Percentiles rank a stretch among this genome's conserved stretches.
phyloP scores from a whole-genome alignment of 1,284 basidiomycete genomes.

The Quambalaria eucalypti region DNA sequence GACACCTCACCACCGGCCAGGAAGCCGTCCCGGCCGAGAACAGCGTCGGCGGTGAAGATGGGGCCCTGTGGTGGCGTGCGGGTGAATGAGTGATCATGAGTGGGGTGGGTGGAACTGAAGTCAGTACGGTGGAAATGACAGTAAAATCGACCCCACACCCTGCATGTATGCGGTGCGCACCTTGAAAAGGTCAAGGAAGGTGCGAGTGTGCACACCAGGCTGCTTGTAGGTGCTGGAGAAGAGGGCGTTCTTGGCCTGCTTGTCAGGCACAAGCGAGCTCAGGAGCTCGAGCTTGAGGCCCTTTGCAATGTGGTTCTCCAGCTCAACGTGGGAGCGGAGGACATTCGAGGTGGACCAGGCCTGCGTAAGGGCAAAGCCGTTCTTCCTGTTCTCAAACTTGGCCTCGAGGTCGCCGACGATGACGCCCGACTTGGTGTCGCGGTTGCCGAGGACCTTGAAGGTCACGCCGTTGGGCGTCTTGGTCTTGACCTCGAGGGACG shows the following conservation, averaged over 20 bases:
- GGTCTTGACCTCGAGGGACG: conserved; percentile 67
- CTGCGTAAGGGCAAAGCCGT: conserved; percentile 47
- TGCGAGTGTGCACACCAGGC: conserved; percentile 86
- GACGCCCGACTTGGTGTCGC: conserved; percentile 42
- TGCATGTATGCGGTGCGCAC: too few species aligned
- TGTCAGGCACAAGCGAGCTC: conserved; percentile 76
- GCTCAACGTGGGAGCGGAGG: conserved; percentile 76
- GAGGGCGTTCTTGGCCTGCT: conserved; percentile 60
- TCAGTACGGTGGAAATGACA: background rate
- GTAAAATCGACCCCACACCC: conserved; percentile 43
- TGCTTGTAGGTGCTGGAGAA: conserved; percentile 85
- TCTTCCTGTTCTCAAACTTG: conserved; percentile 45
- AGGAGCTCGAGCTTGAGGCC: conserved; percentile 87
- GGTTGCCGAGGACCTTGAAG: conserved; percentile 48
- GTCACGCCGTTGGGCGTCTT: conserved; percentile 61
- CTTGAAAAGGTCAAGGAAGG: conserved; percentile 89
- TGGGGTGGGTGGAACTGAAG: background rate
- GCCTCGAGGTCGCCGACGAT: conserved; percentile 47
- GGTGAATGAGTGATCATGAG: background rate
- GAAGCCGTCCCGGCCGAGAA: conserved; percentile 94
- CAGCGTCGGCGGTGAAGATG: conserved; percentile 78
- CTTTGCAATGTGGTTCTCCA: conserved; percentile 95
- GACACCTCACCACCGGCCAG: conserved; percentile 89
- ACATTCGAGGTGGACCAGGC: conserved; percentile 84
- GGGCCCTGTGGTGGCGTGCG: conserved; percentile 66